phyloP scores from a whole-genome alignment of 768 basidiomycete genomes.

The Tricholoma furcatifolium region DNA sequence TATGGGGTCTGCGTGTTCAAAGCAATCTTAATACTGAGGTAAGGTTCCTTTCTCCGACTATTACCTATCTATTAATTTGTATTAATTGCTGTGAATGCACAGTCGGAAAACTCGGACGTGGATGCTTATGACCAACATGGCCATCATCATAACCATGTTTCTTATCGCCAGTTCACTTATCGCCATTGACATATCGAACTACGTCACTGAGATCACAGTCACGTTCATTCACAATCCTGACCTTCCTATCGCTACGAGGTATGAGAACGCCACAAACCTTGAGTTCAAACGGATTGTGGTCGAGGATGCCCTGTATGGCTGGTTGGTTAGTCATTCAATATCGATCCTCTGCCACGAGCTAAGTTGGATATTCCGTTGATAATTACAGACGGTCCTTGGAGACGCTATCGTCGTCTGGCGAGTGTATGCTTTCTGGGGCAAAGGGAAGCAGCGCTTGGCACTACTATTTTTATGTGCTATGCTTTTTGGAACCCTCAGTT shows the following conservation, averaged over 20 bases:
- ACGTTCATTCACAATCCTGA: constrained; percentile 7
- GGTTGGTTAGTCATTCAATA: constrained; percentile 1
- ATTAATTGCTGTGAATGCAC: too few species aligned
- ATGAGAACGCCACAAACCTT: background rate
- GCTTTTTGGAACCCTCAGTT: constrained; percentile 10
- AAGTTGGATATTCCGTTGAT: background rate
- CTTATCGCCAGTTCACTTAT: constrained; percentile 6
- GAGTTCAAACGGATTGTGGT: constrained; percentile 9
- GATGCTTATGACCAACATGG: constrained; percentile 6
- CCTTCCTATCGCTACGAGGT: constrained; percentile 1
- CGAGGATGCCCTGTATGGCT: constrained; percentile 8
- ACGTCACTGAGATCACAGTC: background rate
- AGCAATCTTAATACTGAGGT: constrained; percentile 7
- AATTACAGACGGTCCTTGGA: constrained; percentile 7
- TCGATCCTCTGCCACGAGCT: background rate
- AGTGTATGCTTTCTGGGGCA: constrained; percentile 9
- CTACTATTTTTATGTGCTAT: background rate
- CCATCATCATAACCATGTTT: constrained; percentile 6
- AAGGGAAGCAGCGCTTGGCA: constrained; percentile 2
- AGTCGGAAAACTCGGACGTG: constrained; percentile 3
- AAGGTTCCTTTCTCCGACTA: background rate
- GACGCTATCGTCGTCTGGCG: constrained; percentile 10
- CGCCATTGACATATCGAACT: constrained; percentile 10
- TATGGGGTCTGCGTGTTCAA: constrained; percentile 8
- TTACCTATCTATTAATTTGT: background rate